A percentile compares a stretch with the other conserved stretches of the same genome.
phyloP scores from a whole-genome alignment of 768 basidiomycete species.

The Suillus sp. region DNA sequence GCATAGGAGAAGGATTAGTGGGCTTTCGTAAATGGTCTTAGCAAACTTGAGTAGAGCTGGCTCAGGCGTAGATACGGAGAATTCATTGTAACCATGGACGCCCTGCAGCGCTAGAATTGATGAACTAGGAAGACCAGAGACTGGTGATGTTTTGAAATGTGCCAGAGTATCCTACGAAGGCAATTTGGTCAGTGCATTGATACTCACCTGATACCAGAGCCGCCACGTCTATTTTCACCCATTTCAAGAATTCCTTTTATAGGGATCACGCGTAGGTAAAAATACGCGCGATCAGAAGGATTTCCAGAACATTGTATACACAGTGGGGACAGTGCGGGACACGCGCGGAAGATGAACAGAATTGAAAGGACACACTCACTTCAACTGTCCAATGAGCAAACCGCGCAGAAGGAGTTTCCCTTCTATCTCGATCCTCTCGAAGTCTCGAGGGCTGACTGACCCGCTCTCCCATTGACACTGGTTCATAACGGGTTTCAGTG shows the following conservation, averaged over 20 bases:
- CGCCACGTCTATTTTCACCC: slow-evolving; percentile 1
- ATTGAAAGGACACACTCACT: slow-evolving; percentile 40
- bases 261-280: background rate
- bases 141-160: slow-evolving; percentile 65
- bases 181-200: slow-evolving; percentile 14
- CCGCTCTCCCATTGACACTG: slow-evolving; percentile 26
- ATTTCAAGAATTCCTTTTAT: background rate
- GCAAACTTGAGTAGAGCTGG: slow-evolving; percentile 84
- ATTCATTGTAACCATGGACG: slow-evolving; percentile 90
- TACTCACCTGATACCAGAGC: background rate
- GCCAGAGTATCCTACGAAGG: slow-evolving; percentile 66
- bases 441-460: slow-evolving; percentile 17
- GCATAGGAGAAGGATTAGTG: slow-evolving; percentile 86
- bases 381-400: slow-evolving; percentile 70
- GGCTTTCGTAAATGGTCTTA: slow-evolving; percentile 94
- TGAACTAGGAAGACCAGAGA: slow-evolving; percentile 61
- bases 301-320: slow-evolving; percentile 9
- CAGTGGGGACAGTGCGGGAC: slow-evolving; percentile 5
- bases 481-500: slow-evolving; percentile 42
- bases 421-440: slow-evolving; percentile 31
- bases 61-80: slow-evolving; percentile 82
- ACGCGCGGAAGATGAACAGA: background rate
- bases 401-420: slow-evolving; percentile 62
- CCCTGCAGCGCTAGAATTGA: slow-evolving; percentile 65
- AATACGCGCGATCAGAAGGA: background rate